phyloP scores from a whole-genome alignment of 2,329 filamentous ascomycete genomes.

The Paecilomyces formosus region DNA sequence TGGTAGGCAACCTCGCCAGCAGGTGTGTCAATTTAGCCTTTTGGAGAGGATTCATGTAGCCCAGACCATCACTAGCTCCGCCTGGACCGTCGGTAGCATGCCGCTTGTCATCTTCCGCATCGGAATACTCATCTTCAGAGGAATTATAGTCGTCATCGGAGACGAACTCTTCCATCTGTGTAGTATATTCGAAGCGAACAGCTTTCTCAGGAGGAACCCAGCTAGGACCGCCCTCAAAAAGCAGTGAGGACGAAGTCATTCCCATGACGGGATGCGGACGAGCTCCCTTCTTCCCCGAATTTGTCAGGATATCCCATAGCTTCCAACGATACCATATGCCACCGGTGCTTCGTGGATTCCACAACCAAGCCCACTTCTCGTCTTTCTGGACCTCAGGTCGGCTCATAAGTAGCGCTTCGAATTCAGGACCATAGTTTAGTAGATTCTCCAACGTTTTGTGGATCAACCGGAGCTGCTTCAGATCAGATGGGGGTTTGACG shows the following conservation, averaged over 20 bases:
- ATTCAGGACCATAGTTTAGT: conserved; percentile 72
- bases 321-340: conserved; percentile 92
- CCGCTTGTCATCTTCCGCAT: conserved; percentile 37
- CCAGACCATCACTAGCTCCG: conserved; percentile 41
- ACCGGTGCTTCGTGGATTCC: conserved; percentile 70
- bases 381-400: conserved; percentile 74
- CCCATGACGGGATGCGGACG: conserved; percentile 37
- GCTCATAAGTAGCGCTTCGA: conserved; percentile 88
- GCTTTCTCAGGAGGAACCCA: conserved; percentile 70
- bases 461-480: conserved; percentile 73
- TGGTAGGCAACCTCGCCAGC: conserved; percentile 72
- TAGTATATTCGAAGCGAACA: conserved; percentile 75
- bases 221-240: conserved; percentile 69
- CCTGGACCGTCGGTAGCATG: conserved; percentile 36
- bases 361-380: conserved; percentile 91
- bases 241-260: conserved; percentile 43
- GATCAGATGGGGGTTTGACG: conserved; percentile 67
- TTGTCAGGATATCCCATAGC: conserved; percentile 77
- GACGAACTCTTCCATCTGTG: conserved; percentile 68
- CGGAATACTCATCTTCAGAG: conserved; percentile 69
- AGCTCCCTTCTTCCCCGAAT: conserved; percentile 38
- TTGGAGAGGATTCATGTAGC: conserved; percentile 72
- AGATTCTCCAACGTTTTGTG: conserved; percentile 81
- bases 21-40: conserved; percentile 80
- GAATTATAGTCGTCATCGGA: conserved; percentile 82